Conservation (phyloP, 1,139 yeast species). For the Magnusiomyces magnusii region DNA sequence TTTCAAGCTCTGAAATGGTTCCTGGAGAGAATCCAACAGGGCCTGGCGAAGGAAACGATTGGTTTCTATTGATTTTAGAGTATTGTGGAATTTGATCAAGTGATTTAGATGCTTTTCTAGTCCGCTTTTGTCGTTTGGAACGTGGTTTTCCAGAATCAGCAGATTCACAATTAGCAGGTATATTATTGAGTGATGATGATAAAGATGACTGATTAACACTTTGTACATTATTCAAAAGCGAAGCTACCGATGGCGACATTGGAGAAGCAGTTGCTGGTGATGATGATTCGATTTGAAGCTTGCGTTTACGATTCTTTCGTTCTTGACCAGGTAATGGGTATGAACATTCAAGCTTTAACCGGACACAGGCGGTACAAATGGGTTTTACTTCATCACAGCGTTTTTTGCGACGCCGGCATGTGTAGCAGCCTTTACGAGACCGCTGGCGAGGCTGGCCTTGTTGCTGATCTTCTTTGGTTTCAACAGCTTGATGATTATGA, state of each 20-base stretch:
- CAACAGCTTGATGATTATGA: neutral
- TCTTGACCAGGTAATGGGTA: conserved; percentile 49
- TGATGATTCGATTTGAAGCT: neutral
- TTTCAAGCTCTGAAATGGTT: neutral
- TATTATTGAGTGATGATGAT: no score
- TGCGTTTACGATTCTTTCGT: conserved; percentile 34
- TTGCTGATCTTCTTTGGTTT: neutral
- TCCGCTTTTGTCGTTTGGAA: neutral
- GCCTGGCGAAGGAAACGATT: neutral
- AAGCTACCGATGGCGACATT: neutral
- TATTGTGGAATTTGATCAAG: neutral
- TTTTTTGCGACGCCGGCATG: conserved; percentile 64
- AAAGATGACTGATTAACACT: neutral
- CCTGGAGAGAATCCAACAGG: neutral
- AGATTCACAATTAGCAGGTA: no score
- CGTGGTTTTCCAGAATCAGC: neutral
- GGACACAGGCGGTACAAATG: conserved; percentile 48
- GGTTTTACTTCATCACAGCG: conserved; percentile 65
- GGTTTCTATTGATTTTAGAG: neutral
- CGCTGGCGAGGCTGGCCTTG: conserved; percentile 19
- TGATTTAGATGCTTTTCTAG: neutral
- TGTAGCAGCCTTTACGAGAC: conserved; percentile 53
- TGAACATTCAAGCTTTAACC: conserved; percentile 47
- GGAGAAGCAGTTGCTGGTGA: neutral
- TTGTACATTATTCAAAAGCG: neutral